Conservation (phyloP, 148 eudicot species). For the Arctostaphylos glauca region DNA sequence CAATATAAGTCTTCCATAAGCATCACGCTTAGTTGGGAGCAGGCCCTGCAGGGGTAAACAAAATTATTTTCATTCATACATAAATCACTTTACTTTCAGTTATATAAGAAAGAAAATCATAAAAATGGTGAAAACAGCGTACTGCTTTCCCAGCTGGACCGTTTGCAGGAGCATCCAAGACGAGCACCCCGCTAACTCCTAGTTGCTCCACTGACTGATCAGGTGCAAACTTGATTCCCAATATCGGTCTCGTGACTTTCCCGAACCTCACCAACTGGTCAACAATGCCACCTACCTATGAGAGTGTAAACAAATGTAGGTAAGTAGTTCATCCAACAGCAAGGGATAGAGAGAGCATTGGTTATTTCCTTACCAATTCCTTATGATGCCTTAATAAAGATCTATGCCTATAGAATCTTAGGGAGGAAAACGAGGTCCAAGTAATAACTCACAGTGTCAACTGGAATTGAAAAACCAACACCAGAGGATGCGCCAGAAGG, state of each 20-base stretch:
- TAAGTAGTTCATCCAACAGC: conserved; percentile 9
- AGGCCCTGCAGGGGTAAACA: conserved; percentile 58
- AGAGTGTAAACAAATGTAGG: neutral
- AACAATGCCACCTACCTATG: conserved; percentile 89
- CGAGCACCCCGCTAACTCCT: conserved; percentile 93
- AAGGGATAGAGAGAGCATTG: neutral
- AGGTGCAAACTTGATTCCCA: conserved; percentile 97
- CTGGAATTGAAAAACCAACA: conserved; percentile 95
- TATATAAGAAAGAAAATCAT: neutral
- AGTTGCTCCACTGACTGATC: conserved; percentile 95
- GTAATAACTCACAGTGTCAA: conserved; percentile 78
- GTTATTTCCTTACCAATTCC: neutral
- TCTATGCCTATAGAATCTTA: neutral
- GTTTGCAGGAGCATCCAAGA: conserved; percentile 81
- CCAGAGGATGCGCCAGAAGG: conserved; percentile 98
- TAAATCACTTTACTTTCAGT: neutral
- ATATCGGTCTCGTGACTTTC: conserved; percentile 87
- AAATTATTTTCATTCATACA: neutral
- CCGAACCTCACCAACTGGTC: conserved; percentile 86
- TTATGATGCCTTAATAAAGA: neutral
- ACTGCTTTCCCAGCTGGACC: conserved; percentile 99
- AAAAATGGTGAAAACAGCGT: conserved; percentile 15
- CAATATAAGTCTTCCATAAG: conserved; percentile 75
- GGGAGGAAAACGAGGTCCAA: neutral
- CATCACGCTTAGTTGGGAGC: conserved; percentile 77